Percentiles rank a stretch among this genome's conserved stretches.
Evolutionary conservation across 139 green algal species (phyloP).

Genomic region (Volvox reticuliferus): DNA sequence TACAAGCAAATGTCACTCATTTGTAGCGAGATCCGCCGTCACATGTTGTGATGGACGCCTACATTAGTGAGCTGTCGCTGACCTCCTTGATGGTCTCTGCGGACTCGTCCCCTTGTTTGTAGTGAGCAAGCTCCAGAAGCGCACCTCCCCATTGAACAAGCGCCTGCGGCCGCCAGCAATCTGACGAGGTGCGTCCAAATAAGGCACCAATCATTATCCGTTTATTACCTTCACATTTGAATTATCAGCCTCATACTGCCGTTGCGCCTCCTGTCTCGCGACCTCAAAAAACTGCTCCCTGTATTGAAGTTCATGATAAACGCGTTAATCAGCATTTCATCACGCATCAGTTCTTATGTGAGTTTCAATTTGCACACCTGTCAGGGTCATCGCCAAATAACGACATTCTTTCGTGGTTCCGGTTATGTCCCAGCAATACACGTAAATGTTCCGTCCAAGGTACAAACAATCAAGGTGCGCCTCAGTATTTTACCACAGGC

Average conservation of each 20-base stretch:
- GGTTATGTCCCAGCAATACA: too few relatives aligned
- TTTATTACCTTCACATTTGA: slow-evolving; percentile 83
- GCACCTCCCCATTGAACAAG: slow-evolving; percentile 95
- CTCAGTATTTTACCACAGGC: too few relatives aligned
- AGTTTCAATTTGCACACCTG: slow-evolving; percentile 33
- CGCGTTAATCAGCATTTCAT: too few relatives aligned
- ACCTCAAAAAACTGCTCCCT: slow-evolving; percentile 96
- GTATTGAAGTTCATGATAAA: not conserved
- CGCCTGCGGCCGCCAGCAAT: slow-evolving; percentile 73
- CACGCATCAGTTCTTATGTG: not conserved
- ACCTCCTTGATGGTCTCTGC: slow-evolving; percentile 91
- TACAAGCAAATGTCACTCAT: slow-evolving; percentile 42
- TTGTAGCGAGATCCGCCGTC: not conserved
- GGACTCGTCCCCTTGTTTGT: slow-evolving; percentile 88
- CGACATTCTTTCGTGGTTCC: slow-evolving; percentile 7
- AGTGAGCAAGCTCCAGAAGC: slow-evolving; percentile 97
- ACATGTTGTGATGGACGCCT: not conserved
- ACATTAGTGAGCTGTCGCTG: not conserved
- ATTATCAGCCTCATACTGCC: slow-evolving; percentile 84
- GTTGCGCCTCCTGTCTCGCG: slow-evolving; percentile 80
- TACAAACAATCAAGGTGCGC: too few relatives aligned
- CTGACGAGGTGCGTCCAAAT: not conserved
- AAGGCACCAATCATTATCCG: not conserved
- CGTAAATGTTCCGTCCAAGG: too few relatives aligned
- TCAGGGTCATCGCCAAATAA: slow-evolving; percentile 65